A percentile compares a stretch with the other conserved stretches of the same genome.
These are phyloP conservation scores for Penicillium canariense DNA, from an alignment of 495 filamentous ascomycete genomes.

Conservation along the genomic window DNA sequence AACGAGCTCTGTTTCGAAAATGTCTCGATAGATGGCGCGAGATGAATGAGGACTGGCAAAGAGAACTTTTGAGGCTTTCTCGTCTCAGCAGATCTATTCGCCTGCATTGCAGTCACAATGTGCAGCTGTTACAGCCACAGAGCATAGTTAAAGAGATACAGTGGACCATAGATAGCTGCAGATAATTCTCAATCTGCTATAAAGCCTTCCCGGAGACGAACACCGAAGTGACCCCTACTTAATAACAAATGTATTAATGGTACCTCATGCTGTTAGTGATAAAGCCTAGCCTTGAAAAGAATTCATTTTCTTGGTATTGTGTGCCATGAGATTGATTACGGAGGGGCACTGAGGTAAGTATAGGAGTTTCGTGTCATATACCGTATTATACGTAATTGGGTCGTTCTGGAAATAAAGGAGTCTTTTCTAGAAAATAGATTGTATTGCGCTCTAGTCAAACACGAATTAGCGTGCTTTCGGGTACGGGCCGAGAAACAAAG, in stretches of 20 bases:
- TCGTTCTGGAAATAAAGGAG: neutral
- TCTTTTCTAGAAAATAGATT: neutral
- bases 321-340: neutral
- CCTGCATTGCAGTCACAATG: conserved; percentile 17
- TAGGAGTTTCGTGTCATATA: neutral
- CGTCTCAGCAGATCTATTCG: conserved; percentile 12
- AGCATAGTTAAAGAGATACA: conserved; percentile 15
- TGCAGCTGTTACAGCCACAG: conserved; percentile 13
- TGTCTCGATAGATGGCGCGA: conserved; percentile 14
- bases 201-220: conserved; percentile 2
- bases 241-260: neutral
- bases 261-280: neutral
- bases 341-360: neutral
- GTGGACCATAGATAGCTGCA: conserved; percentile 10
- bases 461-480: neutral
- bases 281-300: neutral
- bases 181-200: conserved; percentile 6
- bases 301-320: neutral
- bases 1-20: conserved; percentile 14
- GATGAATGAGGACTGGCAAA: conserved; percentile 19
- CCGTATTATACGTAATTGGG: neutral
- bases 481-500: conserved; percentile 1
- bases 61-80: conserved; percentile 16
- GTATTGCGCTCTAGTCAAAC: neutral
- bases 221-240: neutral